These are phyloP conservation scores for Discostella stelligera DNA, from an alignment of 352 stramenopile species.

Conservation along the genomic window DNA sequence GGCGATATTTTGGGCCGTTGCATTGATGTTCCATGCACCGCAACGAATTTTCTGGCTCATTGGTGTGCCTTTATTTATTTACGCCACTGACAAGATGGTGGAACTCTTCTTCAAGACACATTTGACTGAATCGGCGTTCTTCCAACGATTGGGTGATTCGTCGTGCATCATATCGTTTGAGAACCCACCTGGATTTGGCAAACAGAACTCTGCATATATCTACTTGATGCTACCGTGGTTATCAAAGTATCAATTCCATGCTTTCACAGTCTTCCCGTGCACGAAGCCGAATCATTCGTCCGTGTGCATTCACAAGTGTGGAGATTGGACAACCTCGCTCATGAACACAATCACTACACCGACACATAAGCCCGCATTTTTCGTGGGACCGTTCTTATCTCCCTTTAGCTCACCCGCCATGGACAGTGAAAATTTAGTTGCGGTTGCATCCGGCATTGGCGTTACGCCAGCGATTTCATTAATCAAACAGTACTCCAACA, in stretches of 20 bases:
- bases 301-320: slow-evolving; percentile 48
- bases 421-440: slow-evolving; percentile 46
- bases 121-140: slow-evolving; percentile 46
- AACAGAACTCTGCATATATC: slow-evolving; percentile 42
- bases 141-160: slow-evolving; percentile 40
- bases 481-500: slow-evolving; percentile 49
- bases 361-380: slow-evolving; percentile 38
- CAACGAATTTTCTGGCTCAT: slow-evolving; percentile 53
- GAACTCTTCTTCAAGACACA: slow-evolving; percentile 35
- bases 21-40: slow-evolving; percentile 48
- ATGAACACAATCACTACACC: slow-evolving; percentile 45
- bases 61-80: slow-evolving; percentile 40
- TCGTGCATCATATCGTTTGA: slow-evolving; percentile 49
- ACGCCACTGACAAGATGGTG: slow-evolving; percentile 33
- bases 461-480: slow-evolving; percentile 46
- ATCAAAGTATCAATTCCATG: slow-evolving; percentile 51
- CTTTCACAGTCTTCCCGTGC: slow-evolving; percentile 49
- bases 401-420: slow-evolving; percentile 47
- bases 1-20: slow-evolving; percentile 35
- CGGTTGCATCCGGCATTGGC: slow-evolving; percentile 50
- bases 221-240: slow-evolving; percentile 57
- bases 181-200: slow-evolving; percentile 49
- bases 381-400: slow-evolving; percentile 42
- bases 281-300: slow-evolving; percentile 41
- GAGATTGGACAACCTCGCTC: slow-evolving; percentile 39